Evolutionary conservation across 331 rosid species (phyloP).

Genomic region (Stylosanthes scabra): DNA sequence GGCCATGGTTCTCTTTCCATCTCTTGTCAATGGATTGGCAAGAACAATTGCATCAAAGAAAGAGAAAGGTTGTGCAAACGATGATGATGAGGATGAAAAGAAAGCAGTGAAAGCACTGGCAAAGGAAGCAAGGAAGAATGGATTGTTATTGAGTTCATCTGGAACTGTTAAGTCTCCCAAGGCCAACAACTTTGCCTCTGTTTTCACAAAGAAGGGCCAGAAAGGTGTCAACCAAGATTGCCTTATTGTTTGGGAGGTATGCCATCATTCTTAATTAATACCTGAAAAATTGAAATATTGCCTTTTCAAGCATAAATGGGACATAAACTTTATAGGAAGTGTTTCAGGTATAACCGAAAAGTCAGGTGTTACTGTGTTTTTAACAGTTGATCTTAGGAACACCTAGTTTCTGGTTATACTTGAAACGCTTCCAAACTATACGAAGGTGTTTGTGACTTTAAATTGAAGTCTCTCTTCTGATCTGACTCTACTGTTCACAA

Average conservation of each 20-base stretch:
- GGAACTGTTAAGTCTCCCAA: constrained; percentile 59
- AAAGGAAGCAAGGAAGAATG: constrained; percentile 80
- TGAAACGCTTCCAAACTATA: no score
- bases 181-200: constrained; percentile 55
- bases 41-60: no score
- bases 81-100: constrained; percentile 44
- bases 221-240: constrained; percentile 86
- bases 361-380: no score
- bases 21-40: constrained; percentile 62
- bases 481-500: no score
- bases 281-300: neutral
- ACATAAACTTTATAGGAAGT: no score
- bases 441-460: no score
- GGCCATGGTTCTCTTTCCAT: constrained; percentile 69
- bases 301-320: neutral
- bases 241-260: constrained; percentile 78
- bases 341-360: no score
- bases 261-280: neutral
- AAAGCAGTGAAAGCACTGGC: constrained; percentile 65
- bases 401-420: no score
- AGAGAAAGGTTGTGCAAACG: constrained; percentile 32
- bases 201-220: constrained; percentile 74
- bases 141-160: constrained; percentile 57
- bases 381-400: no score
- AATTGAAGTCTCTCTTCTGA: no score